Conservation (phyloP, 768 basidiomycete genomes). For the Boletus bicolor region DNA sequence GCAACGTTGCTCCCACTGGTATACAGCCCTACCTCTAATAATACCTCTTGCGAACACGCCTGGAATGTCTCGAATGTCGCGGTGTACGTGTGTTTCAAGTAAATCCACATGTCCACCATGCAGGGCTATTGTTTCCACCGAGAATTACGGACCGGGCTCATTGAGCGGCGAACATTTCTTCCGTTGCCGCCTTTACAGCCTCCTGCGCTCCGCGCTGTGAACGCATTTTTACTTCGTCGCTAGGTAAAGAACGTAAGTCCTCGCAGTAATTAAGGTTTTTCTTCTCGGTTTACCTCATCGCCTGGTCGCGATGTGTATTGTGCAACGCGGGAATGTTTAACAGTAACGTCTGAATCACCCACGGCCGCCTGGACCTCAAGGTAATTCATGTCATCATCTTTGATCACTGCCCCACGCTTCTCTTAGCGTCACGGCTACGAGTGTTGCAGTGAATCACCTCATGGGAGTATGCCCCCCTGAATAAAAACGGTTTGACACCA, state of each 20-base stretch:
- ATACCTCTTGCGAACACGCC: not conserved
- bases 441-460: not conserved
- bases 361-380: not conserved
- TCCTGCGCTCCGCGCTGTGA: slow-evolving; percentile 18
- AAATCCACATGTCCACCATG: not conserved
- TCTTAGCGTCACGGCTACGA: not conserved
- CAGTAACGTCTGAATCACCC: not conserved
- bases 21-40: not conserved
- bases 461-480: not conserved
- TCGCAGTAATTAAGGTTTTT: slow-evolving; percentile 7
- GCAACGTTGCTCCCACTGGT: not conserved
- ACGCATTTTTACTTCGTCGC: slow-evolving; percentile 14
- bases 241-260: slow-evolving; percentile 26
- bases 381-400: slow-evolving; percentile 1
- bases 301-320: not conserved
- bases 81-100: not conserved
- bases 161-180: slow-evolving; percentile 23
- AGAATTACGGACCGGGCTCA: slow-evolving; percentile 21
- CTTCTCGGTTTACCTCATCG: slow-evolving; percentile 15
- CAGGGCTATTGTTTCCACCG: slow-evolving; percentile 9
- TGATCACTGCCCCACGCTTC: slow-evolving; percentile 11
- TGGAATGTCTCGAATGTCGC: not conserved
- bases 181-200: slow-evolving; percentile 16
- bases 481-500: not conserved
- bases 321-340: not conserved